Base-by-base conservation (phyloP, 208 protist species). In the Trypanosoma lewisi region DNA sequence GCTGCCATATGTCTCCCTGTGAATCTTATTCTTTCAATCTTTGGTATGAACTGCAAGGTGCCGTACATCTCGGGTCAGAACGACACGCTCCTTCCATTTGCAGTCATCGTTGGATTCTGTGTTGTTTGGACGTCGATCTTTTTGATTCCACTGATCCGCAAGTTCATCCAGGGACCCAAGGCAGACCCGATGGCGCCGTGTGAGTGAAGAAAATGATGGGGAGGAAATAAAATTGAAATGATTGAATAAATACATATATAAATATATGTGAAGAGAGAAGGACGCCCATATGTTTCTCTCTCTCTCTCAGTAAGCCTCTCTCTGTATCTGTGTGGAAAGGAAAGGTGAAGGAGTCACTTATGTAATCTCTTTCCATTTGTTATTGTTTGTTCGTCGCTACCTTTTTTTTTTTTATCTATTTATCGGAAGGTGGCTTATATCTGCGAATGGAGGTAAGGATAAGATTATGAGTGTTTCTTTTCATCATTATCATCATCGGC, bases 11-110 rank as follows among this genome's bases (percentile, higher is more conserved):
- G 80, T 63, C 80, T 97, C 33, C 92, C 92, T 44, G 78, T 94
- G 8, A 96, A 92, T 55, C 62, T 97, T 8, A 11, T 97, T 28
- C 77, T 85, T 39, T 83, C 79, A 44, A 83, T 94, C 42, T 95
- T 95, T 44, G 92, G 92, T 50, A 96, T 97, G 89, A 97, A 97
- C 73, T 89, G 82, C 64, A 70, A 78, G 52, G 84, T 97, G 19
- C 89, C 92, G 47, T 93, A 77, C 51, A 83, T 90, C 67, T 30
- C 50, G 8, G 83, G 87, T 56, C 55, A 56, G 6, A 54, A 87
- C 71, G 50, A 63, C 54, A 77, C 79, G 50, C 75, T 95, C 48
- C 57, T 58, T 21, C 67, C 82, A 16, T 94, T 94, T 67, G 81
- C 57, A 48, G 71, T 67, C 49, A 85, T 94, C 44, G 54, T 88